Evolutionary conservation across 805 yeast genomes (phyloP), one percentile per base, ranked within the genome.

Genomic region (Komagataella ulmi): DNA sequence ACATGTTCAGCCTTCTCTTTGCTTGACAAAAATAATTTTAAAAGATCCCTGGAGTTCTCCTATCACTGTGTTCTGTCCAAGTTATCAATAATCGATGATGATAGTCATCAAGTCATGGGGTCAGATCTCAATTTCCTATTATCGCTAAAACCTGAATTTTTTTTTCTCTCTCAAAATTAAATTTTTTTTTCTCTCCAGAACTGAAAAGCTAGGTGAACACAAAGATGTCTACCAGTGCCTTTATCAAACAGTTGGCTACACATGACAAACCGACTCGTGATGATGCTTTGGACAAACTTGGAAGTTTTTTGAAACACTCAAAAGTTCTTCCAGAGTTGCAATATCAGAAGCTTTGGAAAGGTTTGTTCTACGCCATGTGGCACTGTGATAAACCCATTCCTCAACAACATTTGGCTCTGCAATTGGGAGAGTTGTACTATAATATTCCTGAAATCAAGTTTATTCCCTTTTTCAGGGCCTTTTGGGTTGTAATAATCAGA

Each of bases 321-420:
- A 66, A 61, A 24, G 69, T 75, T 44, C 65, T 81, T 45, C 60
- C 72, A 5, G 68, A 63, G 48, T 61, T 76, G 45, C 93, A 88
- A 51, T 72, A 80, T 56, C 85, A 85, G 57, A 90, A 91, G 64
- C 70, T 93, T 54, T 93, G 99, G 97, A 89, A 87, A 67, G 99
- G 98, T n/a, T 73, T 93, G 45, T 93, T 84, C 67, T 93, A 75
- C 63, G 79, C 96, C 8, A 88, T 93, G 96, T 93, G 99, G 98
- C 88, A 85, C 69, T 79, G 95, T 63, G 99, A 93, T 65, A 79
- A 90, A 62, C 96, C 97, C 24, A 75, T 85, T 59, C 93, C 96
- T 21, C 99, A 93, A 67, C 96, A 89, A 65, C 70, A 82, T 54
- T 70, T 93, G 44, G 95, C 96, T 2, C 76, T 74, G 49, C 80